Conservation (phyloP, 2,329 filamentous ascomycete genomes). For the Whalleya microplaca region DNA sequence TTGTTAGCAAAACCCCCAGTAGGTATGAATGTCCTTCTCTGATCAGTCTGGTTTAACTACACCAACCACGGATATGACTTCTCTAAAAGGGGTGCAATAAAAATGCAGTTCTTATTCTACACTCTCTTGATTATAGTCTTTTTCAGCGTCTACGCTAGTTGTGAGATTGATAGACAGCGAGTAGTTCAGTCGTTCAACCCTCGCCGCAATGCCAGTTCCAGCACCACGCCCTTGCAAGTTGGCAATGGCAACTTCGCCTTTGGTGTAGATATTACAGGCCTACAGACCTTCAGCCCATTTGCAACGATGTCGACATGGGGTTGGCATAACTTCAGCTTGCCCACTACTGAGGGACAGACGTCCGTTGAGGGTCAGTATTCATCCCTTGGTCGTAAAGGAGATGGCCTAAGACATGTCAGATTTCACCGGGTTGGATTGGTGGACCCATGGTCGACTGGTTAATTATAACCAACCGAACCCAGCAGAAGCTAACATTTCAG, state of each 20-base stretch:
- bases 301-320: conserved; percentile 53
- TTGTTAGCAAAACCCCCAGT: neutral
- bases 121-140: conserved; percentile 8
- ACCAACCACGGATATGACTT: neutral
- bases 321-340: conserved; percentile 54
- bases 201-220: conserved; percentile 50
- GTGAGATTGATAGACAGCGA: conserved; percentile 36
- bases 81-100: neutral
- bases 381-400: neutral
- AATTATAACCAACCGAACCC: conserved; percentile 48
- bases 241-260: conserved; percentile 56
- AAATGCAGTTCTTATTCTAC: conserved; percentile 6
- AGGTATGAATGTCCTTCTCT: neutral
- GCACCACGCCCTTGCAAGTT: conserved; percentile 55
- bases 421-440: conserved; percentile 47
- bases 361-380: conserved; percentile 38
- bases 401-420: conserved; percentile 33
- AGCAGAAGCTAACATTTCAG: conserved; percentile 45
- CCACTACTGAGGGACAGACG: conserved; percentile 43
- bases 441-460: conserved; percentile 46
- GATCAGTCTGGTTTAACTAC: neutral
- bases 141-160: conserved; percentile 9
- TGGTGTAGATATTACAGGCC: conserved; percentile 50
- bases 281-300: conserved; percentile 51
- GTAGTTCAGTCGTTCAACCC: conserved; percentile 50